Percentiles rank a stretch among this genome's conserved stretches.
These are phyloP conservation scores for Elsinoe ampelina DNA, from an alignment of 2,329 filamentous ascomycete genomes.

Conservation along the genomic window DNA sequence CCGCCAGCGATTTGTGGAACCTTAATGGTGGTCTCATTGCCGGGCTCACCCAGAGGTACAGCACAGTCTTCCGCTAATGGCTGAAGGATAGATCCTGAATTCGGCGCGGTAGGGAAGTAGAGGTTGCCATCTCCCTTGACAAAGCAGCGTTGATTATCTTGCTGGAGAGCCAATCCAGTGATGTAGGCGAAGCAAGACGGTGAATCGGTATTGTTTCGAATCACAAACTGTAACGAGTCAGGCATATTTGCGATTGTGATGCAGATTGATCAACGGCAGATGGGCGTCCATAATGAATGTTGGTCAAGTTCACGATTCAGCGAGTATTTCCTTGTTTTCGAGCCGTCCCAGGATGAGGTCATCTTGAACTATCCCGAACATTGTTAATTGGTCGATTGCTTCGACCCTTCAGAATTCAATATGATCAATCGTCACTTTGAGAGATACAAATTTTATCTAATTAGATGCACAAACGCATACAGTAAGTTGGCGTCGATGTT, in stretches of 20 bases:
- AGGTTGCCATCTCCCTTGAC: slow-evolving; percentile 28
- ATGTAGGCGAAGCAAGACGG: slow-evolving; percentile 28
- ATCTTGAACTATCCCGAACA: too few relatives aligned
- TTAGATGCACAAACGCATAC: too few relatives aligned
- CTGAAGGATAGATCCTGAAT: slow-evolving; percentile 22
- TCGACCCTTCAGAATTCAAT: too few relatives aligned
- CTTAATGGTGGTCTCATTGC: slow-evolving; percentile 26
- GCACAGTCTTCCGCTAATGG: slow-evolving; percentile 29
- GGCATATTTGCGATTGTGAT: slow-evolving; percentile 23
- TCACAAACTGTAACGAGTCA: slow-evolving; percentile 26
- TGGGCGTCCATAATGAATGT: too few relatives aligned
- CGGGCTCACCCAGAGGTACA: slow-evolving; percentile 27
- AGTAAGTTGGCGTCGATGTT: too few relatives aligned
- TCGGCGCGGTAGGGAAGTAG: slow-evolving; percentile 27
- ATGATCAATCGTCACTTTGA: too few relatives aligned
- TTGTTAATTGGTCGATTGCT: too few relatives aligned
- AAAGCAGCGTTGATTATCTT: slow-evolving; percentile 25
- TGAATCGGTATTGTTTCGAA: slow-evolving; percentile 28
- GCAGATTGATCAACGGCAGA: too few relatives aligned
- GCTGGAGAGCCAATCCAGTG: slow-evolving; percentile 29
- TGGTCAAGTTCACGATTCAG: too few relatives aligned
- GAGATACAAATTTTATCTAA: too few relatives aligned
- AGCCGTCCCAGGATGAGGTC: too few relatives aligned
- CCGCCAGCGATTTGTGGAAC: slow-evolving; percentile 32
- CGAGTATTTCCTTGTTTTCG: too few relatives aligned